Conservation (phyloP, 768 basidiomycete species). For the Harrya chromipes region DNA sequence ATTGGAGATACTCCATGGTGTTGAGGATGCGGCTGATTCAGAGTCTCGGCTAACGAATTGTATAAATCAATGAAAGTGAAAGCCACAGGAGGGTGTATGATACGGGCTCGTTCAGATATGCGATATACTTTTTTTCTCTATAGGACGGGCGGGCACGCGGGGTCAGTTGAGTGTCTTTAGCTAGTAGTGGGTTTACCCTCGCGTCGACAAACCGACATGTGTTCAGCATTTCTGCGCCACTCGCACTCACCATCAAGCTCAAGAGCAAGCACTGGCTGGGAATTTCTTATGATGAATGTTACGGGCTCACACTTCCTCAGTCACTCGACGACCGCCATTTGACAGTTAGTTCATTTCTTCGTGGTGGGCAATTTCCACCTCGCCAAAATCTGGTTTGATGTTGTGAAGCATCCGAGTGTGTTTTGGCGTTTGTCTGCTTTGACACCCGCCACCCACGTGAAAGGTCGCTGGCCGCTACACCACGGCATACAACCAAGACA, state of each 20-base stretch:
- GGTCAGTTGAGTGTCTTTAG: no score
- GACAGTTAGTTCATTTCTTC: conserved; percentile 20
- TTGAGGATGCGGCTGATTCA: conserved; percentile 20
- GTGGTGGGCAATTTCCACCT: conserved; percentile 13
- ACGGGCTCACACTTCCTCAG: conserved; percentile 17
- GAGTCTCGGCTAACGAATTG: conserved; percentile 26
- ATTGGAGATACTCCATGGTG: conserved; percentile 20
- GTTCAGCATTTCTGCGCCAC: conserved; percentile 1
- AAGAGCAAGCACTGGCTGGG: conserved; percentile 15
- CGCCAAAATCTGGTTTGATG: conserved; percentile 23
- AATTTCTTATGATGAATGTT: conserved; percentile 30
- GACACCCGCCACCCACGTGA: conserved; percentile 30
- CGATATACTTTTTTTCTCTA: no score
- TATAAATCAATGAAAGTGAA: conserved; percentile 26
- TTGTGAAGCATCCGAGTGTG: conserved; percentile 27
- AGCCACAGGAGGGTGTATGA: no score
- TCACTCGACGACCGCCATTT: conserved; percentile 22
- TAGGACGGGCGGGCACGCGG: no score
- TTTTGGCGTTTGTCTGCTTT: conserved; percentile 27
- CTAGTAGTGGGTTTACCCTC: no score
- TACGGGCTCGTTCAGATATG: no score
- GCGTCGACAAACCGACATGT: no score
- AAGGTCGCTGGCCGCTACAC: conserved; percentile 22
- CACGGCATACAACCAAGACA: conserved; percentile 22
- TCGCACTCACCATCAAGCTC: conserved; percentile 3